Conservation (phyloP, 352 stramenopile genomes). For the Globisporangium takayamanum region DNA sequence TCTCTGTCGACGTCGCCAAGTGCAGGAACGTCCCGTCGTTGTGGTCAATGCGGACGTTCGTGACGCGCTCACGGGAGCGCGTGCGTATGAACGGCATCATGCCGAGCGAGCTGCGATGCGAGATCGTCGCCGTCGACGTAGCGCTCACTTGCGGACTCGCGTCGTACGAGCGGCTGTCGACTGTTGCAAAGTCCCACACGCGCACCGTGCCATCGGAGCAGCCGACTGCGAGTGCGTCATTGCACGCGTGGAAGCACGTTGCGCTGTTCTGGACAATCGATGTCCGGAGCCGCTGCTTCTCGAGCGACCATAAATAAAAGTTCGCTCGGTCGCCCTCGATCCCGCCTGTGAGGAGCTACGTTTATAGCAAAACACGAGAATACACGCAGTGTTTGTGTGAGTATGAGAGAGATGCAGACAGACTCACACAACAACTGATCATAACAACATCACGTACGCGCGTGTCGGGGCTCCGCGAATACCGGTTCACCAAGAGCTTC, state of each 20-base stretch:
- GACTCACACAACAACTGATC: not conserved
- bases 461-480: conserved; percentile 51
- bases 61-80: conserved; percentile 68
- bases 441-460: conserved; percentile 38
- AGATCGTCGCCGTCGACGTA: conserved; percentile 60
- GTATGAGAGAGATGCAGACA: not conserved
- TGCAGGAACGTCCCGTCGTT: conserved; percentile 77
- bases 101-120: conserved; percentile 68
- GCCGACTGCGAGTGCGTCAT: conserved; percentile 73
- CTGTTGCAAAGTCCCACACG: conserved; percentile 71
- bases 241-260: conserved; percentile 74
- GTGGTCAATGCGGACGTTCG: conserved; percentile 76
- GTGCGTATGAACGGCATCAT: conserved; percentile 83
- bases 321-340: conserved; percentile 65
- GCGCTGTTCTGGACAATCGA: conserved; percentile 65
- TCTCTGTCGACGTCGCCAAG: conserved; percentile 78
- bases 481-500: conserved; percentile 55
- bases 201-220: conserved; percentile 73
- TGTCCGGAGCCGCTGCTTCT: conserved; percentile 52
- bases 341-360: conserved; percentile 63
- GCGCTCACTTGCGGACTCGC: conserved; percentile 41
- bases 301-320: conserved; percentile 85
- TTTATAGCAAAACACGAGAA: not conserved
- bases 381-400: too few species aligned
- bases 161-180: conserved; percentile 48